These are phyloP conservation scores for Verticillium klebahnii DNA, from an alignment of 2,329 filamentous ascomycete species.

Conservation along the genomic window DNA sequence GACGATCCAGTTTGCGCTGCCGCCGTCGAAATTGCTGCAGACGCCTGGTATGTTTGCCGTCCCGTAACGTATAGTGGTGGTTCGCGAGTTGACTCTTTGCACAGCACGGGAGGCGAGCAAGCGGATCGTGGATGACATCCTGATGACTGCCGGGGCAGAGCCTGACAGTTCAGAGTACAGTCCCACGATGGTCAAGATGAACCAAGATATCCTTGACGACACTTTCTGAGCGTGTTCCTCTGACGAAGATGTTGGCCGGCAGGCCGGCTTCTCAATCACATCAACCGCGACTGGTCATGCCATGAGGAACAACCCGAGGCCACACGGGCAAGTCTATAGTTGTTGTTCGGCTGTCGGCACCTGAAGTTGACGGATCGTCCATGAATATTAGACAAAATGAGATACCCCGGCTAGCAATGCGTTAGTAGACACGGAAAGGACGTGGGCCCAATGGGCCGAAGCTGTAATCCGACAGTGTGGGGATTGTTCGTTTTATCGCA, in stretches of 20 bases:
- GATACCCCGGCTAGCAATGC: background rate
- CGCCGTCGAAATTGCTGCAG: slow-evolving; percentile 71
- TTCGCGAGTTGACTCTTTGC: slow-evolving; percentile 11
- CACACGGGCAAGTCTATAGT: background rate
- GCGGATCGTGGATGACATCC: slow-evolving; percentile 74
- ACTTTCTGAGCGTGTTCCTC: slow-evolving; percentile 44
- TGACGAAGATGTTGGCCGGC: background rate
- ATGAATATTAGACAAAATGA: background rate
- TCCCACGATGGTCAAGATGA: slow-evolving; percentile 63
- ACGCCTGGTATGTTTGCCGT: slow-evolving; percentile 57
- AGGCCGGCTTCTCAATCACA: background rate
- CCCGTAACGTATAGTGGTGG: background rate
- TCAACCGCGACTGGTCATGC: background rate
- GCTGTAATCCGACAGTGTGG: background rate
- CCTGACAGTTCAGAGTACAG: slow-evolving; percentile 54
- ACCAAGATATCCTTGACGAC: slow-evolving; percentile 56
- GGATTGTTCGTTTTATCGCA: background rate
- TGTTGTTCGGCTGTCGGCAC: background rate
- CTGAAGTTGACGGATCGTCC: background rate
- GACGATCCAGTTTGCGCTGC: slow-evolving; percentile 81
- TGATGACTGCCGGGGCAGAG: slow-evolving; percentile 68
- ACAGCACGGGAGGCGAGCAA: slow-evolving; percentile 74
- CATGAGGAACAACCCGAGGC: background rate
- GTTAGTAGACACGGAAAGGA: background rate
- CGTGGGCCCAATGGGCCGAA: background rate